A percentile compares a stretch with the other conserved stretches of the same genome.
Evolutionary conservation across 2,329 filamentous ascomycete genomes (phyloP).

Genomic region (Cordyceps fumosorosea): DNA sequence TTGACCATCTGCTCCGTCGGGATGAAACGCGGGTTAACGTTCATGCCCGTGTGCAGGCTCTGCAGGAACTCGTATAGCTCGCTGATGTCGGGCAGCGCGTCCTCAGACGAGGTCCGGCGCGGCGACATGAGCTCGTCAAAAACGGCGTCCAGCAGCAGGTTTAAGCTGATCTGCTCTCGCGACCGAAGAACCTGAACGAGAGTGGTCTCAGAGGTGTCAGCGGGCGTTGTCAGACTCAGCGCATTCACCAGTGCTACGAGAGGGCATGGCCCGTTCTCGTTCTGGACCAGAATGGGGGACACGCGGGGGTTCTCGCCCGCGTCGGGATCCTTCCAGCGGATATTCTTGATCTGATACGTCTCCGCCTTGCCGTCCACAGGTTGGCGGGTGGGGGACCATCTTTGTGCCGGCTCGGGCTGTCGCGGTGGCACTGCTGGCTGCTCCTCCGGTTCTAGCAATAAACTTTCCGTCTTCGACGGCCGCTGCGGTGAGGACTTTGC

Average conservation of each 20-base stretch:
- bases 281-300: conserved; percentile 89
- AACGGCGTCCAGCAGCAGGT: conserved; percentile 77
- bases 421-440: conserved; percentile 35
- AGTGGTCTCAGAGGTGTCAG: conserved; percentile 54
- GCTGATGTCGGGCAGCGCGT: conserved; percentile 72
- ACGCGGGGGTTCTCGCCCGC: conserved; percentile 56
- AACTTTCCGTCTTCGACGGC: not conserved
- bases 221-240: conserved; percentile 72
- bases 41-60: conserved; percentile 92
- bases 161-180: conserved; percentile 82
- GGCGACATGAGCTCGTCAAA: conserved; percentile 89
- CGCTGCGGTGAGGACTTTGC: not conserved
- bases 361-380: conserved; percentile 51
- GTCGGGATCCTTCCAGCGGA: conserved; percentile 70
- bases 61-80: conserved; percentile 85
- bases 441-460: not conserved
- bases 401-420: conserved; percentile 21
- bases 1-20: conserved; percentile 43
- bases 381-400: conserved; percentile 34
- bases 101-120: conserved; percentile 54
- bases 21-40: conserved; percentile 88
- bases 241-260: conserved; percentile 90
- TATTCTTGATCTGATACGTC: conserved; percentile 88
- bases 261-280: conserved; percentile 90
- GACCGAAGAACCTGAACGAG: conserved; percentile 71